Evolutionary conservation across 1,284 basidiomycete species (phyloP).

Genomic region (Pulchroboletus neoregius): DNA sequence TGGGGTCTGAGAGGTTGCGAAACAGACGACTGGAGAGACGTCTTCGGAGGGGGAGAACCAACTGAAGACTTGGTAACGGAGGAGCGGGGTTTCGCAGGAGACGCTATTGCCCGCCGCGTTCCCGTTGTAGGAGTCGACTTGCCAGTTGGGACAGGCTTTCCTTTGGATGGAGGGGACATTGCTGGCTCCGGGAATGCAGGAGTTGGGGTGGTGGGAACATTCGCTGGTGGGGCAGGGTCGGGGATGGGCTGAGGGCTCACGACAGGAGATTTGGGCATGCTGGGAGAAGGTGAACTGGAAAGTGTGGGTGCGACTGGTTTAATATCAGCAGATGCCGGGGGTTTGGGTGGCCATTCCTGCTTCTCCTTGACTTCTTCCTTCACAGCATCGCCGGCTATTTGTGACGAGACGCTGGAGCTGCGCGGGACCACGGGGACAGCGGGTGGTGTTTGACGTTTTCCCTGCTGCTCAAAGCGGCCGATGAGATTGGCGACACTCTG

Average conservation of each 20-base stretch:
- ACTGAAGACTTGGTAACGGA: conserved; percentile 25
- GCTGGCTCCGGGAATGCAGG: conserved; percentile 21
- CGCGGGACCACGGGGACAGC: conserved; percentile 41
- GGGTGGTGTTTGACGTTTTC: conserved; percentile 51
- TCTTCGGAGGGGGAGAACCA: conserved; percentile 29
- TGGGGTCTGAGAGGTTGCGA: conserved; percentile 48
- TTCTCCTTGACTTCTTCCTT: conserved; percentile 64
- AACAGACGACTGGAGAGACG: conserved; percentile 30
- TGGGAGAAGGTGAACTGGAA: conserved; percentile 28
- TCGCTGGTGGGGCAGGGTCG: conserved; percentile 10
- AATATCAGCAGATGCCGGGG: conserved; percentile 33
- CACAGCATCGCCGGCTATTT: conserved; percentile 56
- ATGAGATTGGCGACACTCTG: conserved; percentile 80
- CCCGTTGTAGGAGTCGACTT: conserved; percentile 20
- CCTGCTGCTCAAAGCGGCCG: conserved; percentile 75
- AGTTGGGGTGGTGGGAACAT: conserved; percentile 15
- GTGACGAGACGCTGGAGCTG: conserved; percentile 59
- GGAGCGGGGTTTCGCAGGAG: conserved; percentile 28
- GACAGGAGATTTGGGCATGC: conserved; percentile 27
- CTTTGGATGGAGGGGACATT: conserved; percentile 23
- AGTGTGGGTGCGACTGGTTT: conserved; percentile 26
- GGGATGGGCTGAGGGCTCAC: conserved; percentile 25
- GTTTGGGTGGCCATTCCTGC: conserved; percentile 72
- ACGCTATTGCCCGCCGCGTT: conserved; percentile 16
- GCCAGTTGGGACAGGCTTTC: conserved; percentile 24